Evolutionary conservation across 2,329 filamentous ascomycete species (phyloP).

Genomic region (Botrytis pseudocinerea): DNA sequence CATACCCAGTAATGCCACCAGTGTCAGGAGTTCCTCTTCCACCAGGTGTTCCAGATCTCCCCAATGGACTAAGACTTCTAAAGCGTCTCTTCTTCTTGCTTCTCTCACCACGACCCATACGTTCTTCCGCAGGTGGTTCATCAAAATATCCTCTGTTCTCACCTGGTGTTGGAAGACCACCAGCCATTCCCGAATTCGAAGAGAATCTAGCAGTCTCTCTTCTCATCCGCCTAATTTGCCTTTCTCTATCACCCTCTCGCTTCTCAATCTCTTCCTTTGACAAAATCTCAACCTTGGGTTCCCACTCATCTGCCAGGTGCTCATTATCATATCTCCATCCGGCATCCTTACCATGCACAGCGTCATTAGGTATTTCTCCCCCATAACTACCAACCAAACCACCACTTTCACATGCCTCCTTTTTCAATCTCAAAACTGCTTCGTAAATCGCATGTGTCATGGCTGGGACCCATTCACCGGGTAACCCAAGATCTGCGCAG

Average conservation of each 20-base stretch:
- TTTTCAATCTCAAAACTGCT: constrained; percentile 86
- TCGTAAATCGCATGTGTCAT: constrained; percentile 98
- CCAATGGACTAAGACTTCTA: constrained; percentile 79
- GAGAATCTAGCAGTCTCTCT: constrained; percentile 92
- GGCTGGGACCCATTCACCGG: constrained; percentile 90
- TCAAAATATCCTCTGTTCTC: constrained; percentile 48
- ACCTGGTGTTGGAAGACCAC: constrained; percentile 64
- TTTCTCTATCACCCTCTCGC: constrained; percentile 88
- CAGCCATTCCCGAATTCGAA: constrained; percentile 77
- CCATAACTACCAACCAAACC: constrained; percentile 76
- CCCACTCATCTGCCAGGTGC: constrained; percentile 80
- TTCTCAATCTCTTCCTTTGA: constrained; percentile 98
- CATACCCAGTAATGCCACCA: constrained; percentile 69
- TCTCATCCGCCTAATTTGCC: constrained; percentile 81
- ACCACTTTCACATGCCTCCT: constrained; percentile 91
- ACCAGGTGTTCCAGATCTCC: constrained; percentile 65
- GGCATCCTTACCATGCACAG: constrained; percentile 76
- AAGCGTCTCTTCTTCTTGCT: constrained; percentile 96
- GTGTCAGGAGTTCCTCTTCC: constrained; percentile 80
- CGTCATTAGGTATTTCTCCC: constrained; percentile 82
- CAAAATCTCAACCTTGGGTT: constrained; percentile 76
- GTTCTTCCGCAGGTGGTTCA: constrained; percentile 63
- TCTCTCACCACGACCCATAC: constrained; percentile 87
- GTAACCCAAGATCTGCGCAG: constrained; percentile 85
- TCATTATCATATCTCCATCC: constrained; percentile 97